Percentiles rank a stretch among this genome's conserved stretches.
Conservation (phyloP, 2,329 filamentous ascomycete genomes). For the Botryosphaeria agaves region DNA sequence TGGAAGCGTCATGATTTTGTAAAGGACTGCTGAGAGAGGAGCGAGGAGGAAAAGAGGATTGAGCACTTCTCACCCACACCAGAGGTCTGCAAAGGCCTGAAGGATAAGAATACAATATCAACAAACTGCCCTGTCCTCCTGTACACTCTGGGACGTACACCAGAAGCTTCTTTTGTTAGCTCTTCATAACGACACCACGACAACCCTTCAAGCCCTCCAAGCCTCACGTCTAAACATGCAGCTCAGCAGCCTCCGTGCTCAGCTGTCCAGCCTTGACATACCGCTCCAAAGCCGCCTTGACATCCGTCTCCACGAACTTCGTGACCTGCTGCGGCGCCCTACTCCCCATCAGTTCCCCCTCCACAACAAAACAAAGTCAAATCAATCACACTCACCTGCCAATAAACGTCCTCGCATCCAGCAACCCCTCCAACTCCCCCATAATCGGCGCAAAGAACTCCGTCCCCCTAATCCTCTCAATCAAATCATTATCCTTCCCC, state of each 20-base stretch:
- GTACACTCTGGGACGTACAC: neutral
- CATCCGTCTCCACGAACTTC: conserved; percentile 16
- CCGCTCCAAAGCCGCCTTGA: conserved; percentile 16
- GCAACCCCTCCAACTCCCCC: conserved; percentile 16
- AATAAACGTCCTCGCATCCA: conserved; percentile 19
- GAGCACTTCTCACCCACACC: too few species aligned
- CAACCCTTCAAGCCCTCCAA: neutral
- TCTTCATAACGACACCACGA: neutral
- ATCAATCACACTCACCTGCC: conserved; percentile 13
- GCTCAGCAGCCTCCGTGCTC: neutral
- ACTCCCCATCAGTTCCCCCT: too few species aligned
- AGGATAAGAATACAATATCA: neutral
- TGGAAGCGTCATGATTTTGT: too few species aligned
- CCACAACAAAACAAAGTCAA: conserved; percentile 1
- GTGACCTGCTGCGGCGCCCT: conserved; percentile 21
- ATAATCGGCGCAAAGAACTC: conserved; percentile 48
- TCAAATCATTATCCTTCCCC: conserved; percentile 64
- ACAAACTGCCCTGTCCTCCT: neutral
- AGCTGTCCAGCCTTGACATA: conserved; percentile 9
- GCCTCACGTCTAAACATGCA: neutral
- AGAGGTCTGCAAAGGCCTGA: too few species aligned
- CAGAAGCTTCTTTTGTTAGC: neutral
- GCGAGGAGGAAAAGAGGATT: too few species aligned
- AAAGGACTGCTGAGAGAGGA: too few species aligned
- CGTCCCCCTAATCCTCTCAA: conserved; percentile 55